Base-by-base conservation (phyloP, 164 flowering plant genomes). In the Chloranthus sessilifolius region DNA sequence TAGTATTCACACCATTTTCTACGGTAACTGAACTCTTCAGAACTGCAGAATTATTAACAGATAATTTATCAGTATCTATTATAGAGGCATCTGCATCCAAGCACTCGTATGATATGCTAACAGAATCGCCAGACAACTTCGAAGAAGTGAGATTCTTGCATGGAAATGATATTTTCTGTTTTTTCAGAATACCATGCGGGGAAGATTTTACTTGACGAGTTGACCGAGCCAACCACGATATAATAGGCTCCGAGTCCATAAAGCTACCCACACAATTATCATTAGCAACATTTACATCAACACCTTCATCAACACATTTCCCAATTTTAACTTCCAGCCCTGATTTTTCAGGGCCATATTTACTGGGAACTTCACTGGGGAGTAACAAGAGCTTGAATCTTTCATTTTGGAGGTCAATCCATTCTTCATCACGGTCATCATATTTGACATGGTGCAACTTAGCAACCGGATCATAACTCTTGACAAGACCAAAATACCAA, bases 391-490 rank as follows among this genome's bases (percentile, higher is more conserved):
- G 90, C 66, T 89, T 85, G 52, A 94, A 85, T 57, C 83, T 78
- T 69, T 94, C 99, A 48, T 68, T 65, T 51, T 70, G 71, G 38
- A 94, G 86, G 62, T 78, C 47, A 40, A 94, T 76, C 97, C 96
- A 89, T 67, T 94, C 97, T 55, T 89, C 96, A 59, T 94, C 99
- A 24, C 95, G 75, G 44, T 89, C 97, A 72, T 94, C 99, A 71
- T 94, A 89, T 41, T 89, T 90, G 8, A 94, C 72, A 69, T 84
- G 92, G 67, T 94, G 99, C 59, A 78, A 80, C 58, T 83, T 80
- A 25, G 52, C 66, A 22, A 67, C 69, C 16, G 79, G 62, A 40
- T 89, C 83, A 64, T 85, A 94, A 62, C 66, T 73, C 50, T 62
- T 71, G 5, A 94, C 77, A 55, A 81, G 75, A 38, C 99, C 99